Evolutionary conservation across 2,329 filamentous ascomycete genomes (phyloP).

Genomic region (Magnaporthiopsis poae): DNA sequence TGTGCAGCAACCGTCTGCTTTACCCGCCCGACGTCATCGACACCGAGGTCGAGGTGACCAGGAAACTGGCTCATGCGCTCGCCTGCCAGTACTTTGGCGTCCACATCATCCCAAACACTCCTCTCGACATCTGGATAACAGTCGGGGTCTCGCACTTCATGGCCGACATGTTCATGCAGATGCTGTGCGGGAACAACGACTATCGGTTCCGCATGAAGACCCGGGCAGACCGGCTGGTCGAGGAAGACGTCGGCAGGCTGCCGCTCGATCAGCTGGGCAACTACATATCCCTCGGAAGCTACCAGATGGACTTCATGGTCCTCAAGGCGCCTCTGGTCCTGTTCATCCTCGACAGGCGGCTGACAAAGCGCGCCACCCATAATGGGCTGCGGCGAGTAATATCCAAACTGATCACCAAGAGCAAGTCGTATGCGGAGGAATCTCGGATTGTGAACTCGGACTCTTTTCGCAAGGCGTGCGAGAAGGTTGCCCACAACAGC

Average conservation of each 20-base stretch:
- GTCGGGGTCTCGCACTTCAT: conserved; percentile 89
- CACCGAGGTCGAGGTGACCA: conserved; percentile 69
- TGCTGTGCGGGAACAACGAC: conserved; percentile 86
- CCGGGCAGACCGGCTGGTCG: conserved; percentile 70
- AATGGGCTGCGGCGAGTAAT: conserved; percentile 66
- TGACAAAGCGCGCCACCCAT: conserved; percentile 79
- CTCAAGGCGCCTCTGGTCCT: conserved; percentile 85
- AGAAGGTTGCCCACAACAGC: conserved; percentile 64
- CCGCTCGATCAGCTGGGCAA: conserved; percentile 73
- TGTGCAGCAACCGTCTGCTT: conserved; percentile 78
- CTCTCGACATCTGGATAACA: conserved; percentile 77
- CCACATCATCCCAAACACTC: conserved; percentile 75
- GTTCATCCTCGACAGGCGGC: conserved; percentile 83
- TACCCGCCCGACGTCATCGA: conserved; percentile 81
- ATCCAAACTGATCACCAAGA: conserved; percentile 73
- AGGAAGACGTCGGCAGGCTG: conserved; percentile 71
- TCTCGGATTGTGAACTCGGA: conserved; percentile 60
- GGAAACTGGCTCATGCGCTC: conserved; percentile 70
- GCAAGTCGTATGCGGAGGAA: conserved; percentile 42
- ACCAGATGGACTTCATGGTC: conserved; percentile 81
- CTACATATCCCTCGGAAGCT: conserved; percentile 66
- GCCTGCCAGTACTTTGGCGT: conserved; percentile 92
- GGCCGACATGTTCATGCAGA: conserved; percentile 84
- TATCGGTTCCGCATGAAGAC: conserved; percentile 83
- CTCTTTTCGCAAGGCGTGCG: conserved; percentile 71